These are phyloP conservation scores for Coemansia sp. DNA, from an alignment of 192 early-diverging fungal genomes.

Conservation along the genomic window DNA sequence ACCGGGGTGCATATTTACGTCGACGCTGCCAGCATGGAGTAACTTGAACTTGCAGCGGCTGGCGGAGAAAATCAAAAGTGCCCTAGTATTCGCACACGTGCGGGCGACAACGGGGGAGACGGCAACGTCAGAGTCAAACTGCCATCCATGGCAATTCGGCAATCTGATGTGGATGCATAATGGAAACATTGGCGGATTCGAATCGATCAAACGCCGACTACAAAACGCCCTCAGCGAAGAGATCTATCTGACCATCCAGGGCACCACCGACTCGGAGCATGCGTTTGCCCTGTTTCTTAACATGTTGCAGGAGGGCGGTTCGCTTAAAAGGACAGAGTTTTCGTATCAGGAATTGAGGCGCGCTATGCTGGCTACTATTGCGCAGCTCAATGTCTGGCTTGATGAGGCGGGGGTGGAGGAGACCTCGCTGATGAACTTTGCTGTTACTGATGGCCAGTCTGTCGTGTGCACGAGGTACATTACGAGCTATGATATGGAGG, in stretches of 20 bases:
- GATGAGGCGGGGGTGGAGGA: conserved; percentile 62
- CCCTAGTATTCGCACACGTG: conserved; percentile 77
- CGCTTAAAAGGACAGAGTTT: conserved; percentile 46
- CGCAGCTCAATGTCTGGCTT: conserved; percentile 69
- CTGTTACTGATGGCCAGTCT: conserved; percentile 74
- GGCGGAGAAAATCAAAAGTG: conserved; percentile 72
- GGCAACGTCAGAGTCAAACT: conserved; percentile 70
- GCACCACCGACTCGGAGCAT: conserved; percentile 80
- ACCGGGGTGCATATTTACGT: conserved; percentile 73
- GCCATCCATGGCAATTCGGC: conserved; percentile 64
- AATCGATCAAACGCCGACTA: conserved; percentile 66
- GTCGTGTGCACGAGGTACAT: conserved; percentile 78
- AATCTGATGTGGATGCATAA: conserved; percentile 85
- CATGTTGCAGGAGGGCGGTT: conserved; percentile 47
- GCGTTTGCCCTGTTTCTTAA: conserved; percentile 78
- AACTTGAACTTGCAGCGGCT: conserved; percentile 72
- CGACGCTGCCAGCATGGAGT: conserved; percentile 79
- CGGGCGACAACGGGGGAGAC: conserved; percentile 72
- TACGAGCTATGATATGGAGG: conserved; percentile 64
- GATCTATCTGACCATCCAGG: conserved; percentile 67
- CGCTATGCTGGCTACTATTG: conserved; percentile 76
- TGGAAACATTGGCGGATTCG: conserved; percentile 65
- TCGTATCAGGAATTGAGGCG: conserved; percentile 60
- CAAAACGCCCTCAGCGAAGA: conserved; percentile 64
- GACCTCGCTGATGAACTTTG: conserved; percentile 75